These are phyloP conservation scores for Leccinum subgranulosum DNA, from an alignment of 768 basidiomycete species.

Conservation along the genomic window DNA sequence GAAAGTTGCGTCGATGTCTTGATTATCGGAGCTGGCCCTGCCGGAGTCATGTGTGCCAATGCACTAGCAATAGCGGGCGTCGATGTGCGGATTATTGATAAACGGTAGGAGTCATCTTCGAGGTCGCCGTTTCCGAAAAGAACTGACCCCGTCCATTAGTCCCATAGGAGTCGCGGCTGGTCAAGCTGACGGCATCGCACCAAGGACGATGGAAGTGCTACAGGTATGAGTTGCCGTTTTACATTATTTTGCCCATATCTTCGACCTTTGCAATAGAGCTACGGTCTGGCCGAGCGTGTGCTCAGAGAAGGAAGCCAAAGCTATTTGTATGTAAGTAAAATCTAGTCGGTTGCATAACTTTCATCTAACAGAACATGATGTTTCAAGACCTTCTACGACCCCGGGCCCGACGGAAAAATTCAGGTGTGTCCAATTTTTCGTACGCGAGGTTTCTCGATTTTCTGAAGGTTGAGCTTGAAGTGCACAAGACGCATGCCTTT, in stretches of 20 bases:
- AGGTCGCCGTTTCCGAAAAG: not conserved
- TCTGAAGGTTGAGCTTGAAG: not conserved
- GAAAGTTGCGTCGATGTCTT: not conserved
- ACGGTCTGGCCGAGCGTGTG: not conserved
- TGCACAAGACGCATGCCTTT: not conserved
- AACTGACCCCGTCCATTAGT: not conserved
- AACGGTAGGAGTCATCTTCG: not conserved
- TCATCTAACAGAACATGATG: not conserved
- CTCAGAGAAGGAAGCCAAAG: not conserved
- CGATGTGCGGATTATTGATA: not conserved
- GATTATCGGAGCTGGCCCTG: not conserved
- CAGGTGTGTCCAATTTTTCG: not conserved
- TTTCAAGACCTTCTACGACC: not conserved
- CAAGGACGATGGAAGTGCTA: not conserved
- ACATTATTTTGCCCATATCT: not conserved
- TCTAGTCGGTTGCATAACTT: not conserved
- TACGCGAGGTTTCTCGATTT: not conserved
- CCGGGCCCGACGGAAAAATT: not conserved
- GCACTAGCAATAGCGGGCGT: not conserved
- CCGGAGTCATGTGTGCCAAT: not conserved
- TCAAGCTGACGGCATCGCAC: not conserved
- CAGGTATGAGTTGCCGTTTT: not conserved
- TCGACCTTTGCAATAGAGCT: not conserved
- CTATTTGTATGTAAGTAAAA: not conserved
- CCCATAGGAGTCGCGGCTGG: not conserved